A percentile compares a stretch with the other conserved stretches of the same genome.
Evolutionary conservation across 2,329 filamentous ascomycete species (phyloP).

Genomic region (Xylaria sp.): DNA sequence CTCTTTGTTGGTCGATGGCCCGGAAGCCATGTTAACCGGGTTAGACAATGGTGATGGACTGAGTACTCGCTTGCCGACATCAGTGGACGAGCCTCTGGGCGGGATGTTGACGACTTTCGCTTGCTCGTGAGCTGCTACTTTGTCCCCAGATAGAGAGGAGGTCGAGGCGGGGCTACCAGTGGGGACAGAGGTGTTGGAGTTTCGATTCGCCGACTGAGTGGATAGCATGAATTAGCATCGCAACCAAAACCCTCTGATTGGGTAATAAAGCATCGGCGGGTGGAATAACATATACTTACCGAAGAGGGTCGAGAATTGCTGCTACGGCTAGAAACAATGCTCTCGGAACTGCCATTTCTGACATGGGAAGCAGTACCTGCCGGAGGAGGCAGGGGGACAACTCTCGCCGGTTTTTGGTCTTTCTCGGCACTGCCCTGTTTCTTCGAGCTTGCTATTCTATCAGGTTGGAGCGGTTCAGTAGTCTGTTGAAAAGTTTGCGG

Average conservation of each 20-base stretch:
- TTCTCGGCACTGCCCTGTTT: conserved; percentile 51
- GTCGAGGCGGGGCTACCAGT: conserved; percentile 65
- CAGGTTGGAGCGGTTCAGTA: conserved; percentile 50
- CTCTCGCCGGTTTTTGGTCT: conserved; percentile 54
- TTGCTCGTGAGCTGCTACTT: conserved; percentile 62
- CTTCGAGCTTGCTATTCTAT: conserved; percentile 48
- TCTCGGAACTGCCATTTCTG: conserved; percentile 72
- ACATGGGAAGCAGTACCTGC: conserved; percentile 49
- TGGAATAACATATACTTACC: conserved; percentile 62
- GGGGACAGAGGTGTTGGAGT: conserved; percentile 59
- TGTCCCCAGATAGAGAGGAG: conserved; percentile 58
- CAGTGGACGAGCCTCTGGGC: conserved; percentile 71
- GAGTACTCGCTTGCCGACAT: conserved; percentile 72
- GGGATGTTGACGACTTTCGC: conserved; percentile 68
- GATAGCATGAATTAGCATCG: conserved; percentile 59
- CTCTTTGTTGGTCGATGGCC: conserved; percentile 58
- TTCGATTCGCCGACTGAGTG: conserved; percentile 70
- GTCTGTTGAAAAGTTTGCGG: conserved; percentile 54
- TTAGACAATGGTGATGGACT: conserved; percentile 81
- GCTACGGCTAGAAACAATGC: conserved; percentile 68
- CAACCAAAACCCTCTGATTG: conserved; percentile 56
- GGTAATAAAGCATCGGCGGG: conserved; percentile 49
- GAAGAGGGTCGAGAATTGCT: conserved; percentile 71
- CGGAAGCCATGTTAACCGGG: conserved; percentile 71
- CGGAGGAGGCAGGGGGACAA: conserved; percentile 51